These are phyloP conservation scores for Cercospora citrullina DNA, from an alignment of 2,329 filamentous ascomycete genomes.

Conservation along the genomic window DNA sequence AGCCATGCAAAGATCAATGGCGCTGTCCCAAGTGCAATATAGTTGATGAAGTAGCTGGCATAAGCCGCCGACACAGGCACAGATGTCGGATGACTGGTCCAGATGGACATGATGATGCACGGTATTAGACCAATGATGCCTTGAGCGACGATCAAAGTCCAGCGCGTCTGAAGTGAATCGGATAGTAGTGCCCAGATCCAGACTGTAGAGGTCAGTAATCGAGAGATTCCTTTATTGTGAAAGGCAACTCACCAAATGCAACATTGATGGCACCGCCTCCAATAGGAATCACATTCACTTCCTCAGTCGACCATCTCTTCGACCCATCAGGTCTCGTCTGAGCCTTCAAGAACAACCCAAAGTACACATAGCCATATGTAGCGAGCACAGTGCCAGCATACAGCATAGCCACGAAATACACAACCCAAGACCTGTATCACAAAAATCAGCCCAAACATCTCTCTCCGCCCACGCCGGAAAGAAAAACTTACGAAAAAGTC, in stretches of 20 bases:
- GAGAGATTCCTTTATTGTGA: no score
- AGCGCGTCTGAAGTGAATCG: constrained; percentile 52
- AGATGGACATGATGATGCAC: constrained; percentile 56
- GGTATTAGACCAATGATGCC: constrained; percentile 49
- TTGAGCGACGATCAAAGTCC: constrained; percentile 54
- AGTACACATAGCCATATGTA: constrained; percentile 52
- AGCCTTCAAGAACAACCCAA: constrained; percentile 47
- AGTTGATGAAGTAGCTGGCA: constrained; percentile 55
- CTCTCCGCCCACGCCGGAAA: neutral
- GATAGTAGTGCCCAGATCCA: constrained; percentile 58
- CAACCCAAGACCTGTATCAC: constrained; percentile 41
- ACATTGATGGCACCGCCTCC: constrained; percentile 52
- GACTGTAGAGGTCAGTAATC: constrained; percentile 34
- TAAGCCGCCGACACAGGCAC: constrained; percentile 52
- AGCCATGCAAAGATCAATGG: constrained; percentile 57
- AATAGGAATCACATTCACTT: constrained; percentile 54
- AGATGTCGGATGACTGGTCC: constrained; percentile 49
- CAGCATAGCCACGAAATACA: constrained; percentile 49
- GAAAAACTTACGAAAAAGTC: constrained; percentile 39
- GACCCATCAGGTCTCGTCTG: constrained; percentile 46
- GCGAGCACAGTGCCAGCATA: constrained; percentile 51
- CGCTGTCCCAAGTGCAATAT: constrained; percentile 52
- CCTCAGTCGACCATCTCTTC: constrained; percentile 45
- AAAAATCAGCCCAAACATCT: neutral
- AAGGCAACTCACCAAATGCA: constrained; percentile 43